phyloP scores from a whole-genome alignment of 805 yeast genomes.

The Yamadazyma sp. region DNA sequence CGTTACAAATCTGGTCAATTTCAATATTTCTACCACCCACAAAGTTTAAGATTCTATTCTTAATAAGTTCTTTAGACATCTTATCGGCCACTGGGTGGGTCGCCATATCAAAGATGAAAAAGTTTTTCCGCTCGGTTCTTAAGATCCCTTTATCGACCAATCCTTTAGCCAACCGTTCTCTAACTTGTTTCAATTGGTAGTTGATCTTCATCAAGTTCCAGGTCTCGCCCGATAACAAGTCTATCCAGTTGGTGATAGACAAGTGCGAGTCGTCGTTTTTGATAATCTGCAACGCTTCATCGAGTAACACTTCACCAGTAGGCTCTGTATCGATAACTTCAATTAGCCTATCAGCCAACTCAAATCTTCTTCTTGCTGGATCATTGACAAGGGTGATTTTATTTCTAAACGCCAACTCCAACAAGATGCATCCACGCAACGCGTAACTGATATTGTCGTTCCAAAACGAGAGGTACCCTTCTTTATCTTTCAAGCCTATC shows the following conservation, averaged over 20 bases:
- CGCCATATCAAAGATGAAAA: constrained; percentile 95
- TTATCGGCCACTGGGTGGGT: constrained; percentile 95
- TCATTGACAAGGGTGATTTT: constrained; percentile 88
- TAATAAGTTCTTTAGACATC: constrained; percentile 77
- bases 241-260: constrained; percentile 89
- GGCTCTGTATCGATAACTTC: constrained; percentile 83
- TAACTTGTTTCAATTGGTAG: constrained; percentile 94
- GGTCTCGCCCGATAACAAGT: constrained; percentile 89
- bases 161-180: constrained; percentile 95
- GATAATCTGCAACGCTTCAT: constrained; percentile 90
- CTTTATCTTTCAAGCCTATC: constrained; percentile 91
- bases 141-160: constrained; percentile 94
- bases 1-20: constrained; percentile 39
- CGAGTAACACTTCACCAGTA: constrained; percentile 93
- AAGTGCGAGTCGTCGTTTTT: constrained; percentile 76
- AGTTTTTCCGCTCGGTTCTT: constrained; percentile 93
- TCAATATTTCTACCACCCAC: constrained; percentile 71
- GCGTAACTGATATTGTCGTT: constrained; percentile 97
- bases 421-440: constrained; percentile 85
- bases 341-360: constrained; percentile 80
- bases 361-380: constrained; percentile 86
- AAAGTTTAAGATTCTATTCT: constrained; percentile 66
- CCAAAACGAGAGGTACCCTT: constrained; percentile 97
- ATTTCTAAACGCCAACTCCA: constrained; percentile 90
- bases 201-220: constrained; percentile 95